Conservation (phyloP, 139 green algal genomes). For the Coccomyxa sp. region DNA sequence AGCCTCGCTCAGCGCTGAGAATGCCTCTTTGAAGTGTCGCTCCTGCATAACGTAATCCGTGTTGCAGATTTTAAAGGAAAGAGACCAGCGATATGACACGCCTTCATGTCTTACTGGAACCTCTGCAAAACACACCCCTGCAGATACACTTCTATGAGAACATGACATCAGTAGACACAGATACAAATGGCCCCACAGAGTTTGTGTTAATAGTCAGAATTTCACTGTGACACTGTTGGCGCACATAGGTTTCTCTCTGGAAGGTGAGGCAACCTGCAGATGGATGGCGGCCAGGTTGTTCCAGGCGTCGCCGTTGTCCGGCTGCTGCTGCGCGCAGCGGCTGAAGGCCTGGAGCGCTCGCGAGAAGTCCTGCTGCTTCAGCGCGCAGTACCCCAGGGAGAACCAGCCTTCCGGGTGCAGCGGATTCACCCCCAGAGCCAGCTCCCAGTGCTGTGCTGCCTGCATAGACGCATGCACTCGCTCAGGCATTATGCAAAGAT, state of each 20-base stretch:
- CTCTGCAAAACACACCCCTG: too few species aligned
- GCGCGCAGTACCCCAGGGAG: conserved; percentile 63
- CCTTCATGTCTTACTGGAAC: too few species aligned
- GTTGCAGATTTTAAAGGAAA: too few species aligned
- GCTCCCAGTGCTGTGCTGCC: conserved; percentile 63
- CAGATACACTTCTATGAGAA: too few species aligned
- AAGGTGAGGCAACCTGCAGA: conserved; percentile 54
- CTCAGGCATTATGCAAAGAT: too few species aligned
- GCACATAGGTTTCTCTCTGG: too few species aligned
- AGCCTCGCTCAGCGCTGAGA: conserved; percentile 50
- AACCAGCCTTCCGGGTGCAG: conserved; percentile 90
- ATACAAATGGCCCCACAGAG: too few species aligned
- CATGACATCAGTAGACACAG: neutral
- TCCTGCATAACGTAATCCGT: neutral
- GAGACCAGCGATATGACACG: too few species aligned
- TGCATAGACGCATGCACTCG: too few species aligned
- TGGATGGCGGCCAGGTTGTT: conserved; percentile 93
- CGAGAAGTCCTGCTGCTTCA: conserved; percentile 2
- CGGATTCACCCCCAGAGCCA: conserved; percentile 79
- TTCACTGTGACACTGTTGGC: too few species aligned
- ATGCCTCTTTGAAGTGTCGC: conserved; percentile 21
- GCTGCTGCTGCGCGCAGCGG: conserved; percentile 72
- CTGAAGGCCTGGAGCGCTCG: conserved; percentile 64
- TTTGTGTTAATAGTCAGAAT: too few species aligned
- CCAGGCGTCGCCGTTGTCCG: conserved; percentile 88